These are phyloP conservation scores for Juglanconis oblonga DNA, from an alignment of 2,329 filamentous ascomycete species.

Conservation along the genomic window DNA sequence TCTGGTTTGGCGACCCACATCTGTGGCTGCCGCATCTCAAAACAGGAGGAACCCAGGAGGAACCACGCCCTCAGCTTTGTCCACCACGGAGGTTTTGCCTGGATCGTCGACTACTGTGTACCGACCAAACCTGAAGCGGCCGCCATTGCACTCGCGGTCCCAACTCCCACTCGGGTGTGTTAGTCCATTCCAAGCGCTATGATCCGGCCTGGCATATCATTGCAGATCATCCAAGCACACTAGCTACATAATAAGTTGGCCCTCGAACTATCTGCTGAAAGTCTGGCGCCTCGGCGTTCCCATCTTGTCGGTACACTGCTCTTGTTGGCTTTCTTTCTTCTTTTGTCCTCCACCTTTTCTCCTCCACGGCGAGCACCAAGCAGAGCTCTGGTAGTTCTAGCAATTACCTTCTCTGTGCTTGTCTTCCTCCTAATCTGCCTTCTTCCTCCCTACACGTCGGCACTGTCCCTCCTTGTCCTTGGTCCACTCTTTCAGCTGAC, in stretches of 20 bases:
- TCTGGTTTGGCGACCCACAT: background rate
- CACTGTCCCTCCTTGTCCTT: conserved; percentile 17
- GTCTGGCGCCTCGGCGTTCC: background rate
- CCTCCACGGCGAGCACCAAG: conserved; percentile 26
- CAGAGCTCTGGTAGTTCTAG: conserved; percentile 50
- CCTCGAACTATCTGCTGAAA: background rate
- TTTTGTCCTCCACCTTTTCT: conserved; percentile 19
- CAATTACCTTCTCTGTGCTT: conserved; percentile 25
- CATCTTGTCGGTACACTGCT: background rate
- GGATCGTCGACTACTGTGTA: background rate
- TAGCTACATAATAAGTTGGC: conserved; percentile 1
- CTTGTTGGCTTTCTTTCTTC: conserved; percentile 9
- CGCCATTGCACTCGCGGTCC: conserved; percentile 5
- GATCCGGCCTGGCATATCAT: background rate
- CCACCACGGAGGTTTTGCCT: background rate
- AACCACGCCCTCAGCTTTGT: conserved; percentile 1
- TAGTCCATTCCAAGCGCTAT: background rate
- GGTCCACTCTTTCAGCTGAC: conserved; percentile 13
- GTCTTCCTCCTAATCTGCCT: conserved; percentile 13
- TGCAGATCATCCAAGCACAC: background rate
- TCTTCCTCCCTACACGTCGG: conserved; percentile 14
- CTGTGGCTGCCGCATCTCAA: conserved; percentile 1
- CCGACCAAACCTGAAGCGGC: conserved; percentile 1
- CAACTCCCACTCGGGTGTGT: conserved; percentile 4
- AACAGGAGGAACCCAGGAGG: conserved; percentile 1